Evolutionary conservation across 2,329 filamentous ascomycete species (phyloP), one percentile per base, ranked within the genome.

Genomic region (Fusarium floridanum): DNA sequence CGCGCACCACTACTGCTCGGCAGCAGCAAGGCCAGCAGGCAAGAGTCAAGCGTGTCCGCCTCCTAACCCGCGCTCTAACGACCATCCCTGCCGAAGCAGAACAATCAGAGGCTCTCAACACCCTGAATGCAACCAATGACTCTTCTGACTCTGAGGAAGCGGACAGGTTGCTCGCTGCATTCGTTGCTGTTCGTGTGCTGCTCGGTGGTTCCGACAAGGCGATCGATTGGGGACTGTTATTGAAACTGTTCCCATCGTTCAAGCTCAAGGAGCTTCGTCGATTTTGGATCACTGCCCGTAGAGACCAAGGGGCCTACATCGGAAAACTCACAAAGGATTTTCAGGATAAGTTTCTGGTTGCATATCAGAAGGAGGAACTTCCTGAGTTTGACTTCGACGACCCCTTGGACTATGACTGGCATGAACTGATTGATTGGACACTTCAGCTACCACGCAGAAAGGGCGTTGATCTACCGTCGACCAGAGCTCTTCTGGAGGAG

Each of bases 401-500:
- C 55, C 86, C 91, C 0, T 81, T 88, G 43, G 86, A 87, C 2
- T 94, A 94, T 68, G 91, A 95, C 78, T 95, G 94, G 93, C 82
- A 85, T 11, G 82, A 80, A 6, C 81, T 95, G 7, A 88, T 95
- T 56, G 85, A 88, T 39, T 96, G 94, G 94, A 88, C 91, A 1
- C 84, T 90, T 72, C 85, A 86, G 24, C 88, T 89, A 5, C 82
- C 86, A 27, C 83, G 83, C 1, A 82, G 85, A 34, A 83, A 86
- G 64, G 84, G 85, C 0, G 77, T 87, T 37, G 80, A 85, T 24
- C 84, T 92, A 2, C 90, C 90, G 2, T 78, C 80, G 4, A 85
- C 85, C 1, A 84, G 86, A 53, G 76, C 81, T 14, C 80, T 81
- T n/a, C 80, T 93, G 2, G 81, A 87, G 4, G 74, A 84, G 16